A percentile compares a stretch with the other conserved stretches of the same genome.
Conservation (phyloP, 805 yeast genomes). For the Zygosaccharomyces lentus region DNA sequence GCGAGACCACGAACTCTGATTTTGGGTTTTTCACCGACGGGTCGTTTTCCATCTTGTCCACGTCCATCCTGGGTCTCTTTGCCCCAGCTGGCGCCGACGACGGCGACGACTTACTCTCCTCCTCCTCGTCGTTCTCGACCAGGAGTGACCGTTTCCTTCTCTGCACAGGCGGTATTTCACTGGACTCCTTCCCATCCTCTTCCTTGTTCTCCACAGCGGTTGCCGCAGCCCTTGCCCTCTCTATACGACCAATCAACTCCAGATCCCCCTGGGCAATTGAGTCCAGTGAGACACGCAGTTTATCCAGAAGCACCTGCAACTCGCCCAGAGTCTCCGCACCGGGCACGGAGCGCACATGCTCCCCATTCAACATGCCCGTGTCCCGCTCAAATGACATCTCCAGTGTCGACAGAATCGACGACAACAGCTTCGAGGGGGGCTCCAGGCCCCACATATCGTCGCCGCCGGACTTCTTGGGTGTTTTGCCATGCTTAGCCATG, state of each 20-base stretch:
- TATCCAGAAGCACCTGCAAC: constrained; percentile 38
- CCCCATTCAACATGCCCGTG: constrained; percentile 60
- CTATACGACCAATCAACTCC: constrained; percentile 12
- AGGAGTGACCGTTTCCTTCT: constrained; percentile 15
- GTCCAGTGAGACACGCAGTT: constrained; percentile 21
- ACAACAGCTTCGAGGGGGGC: constrained; percentile 42
- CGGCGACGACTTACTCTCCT: constrained; percentile 7
- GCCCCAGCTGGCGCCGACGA: constrained; percentile 9
- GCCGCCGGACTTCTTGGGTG: constrained; percentile 25
- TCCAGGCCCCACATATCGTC: constrained; percentile 23
- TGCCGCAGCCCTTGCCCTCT: not conserved
- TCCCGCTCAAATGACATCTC: constrained; percentile 54
- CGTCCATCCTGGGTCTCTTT: constrained; percentile 16
- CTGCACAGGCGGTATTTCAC: constrained; percentile 4
- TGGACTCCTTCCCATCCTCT: not conserved
- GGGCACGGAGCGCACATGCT: constrained; percentile 43
- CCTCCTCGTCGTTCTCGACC: constrained; percentile 15
- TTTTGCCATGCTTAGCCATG: constrained; percentile 30
- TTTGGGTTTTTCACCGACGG: constrained; percentile 65
- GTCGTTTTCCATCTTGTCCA: constrained; percentile 44
- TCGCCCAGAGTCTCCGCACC: constrained; percentile 40
- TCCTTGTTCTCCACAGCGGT: not conserved
- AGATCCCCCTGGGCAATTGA: constrained; percentile 24
- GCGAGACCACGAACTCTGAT: constrained; percentile 68
- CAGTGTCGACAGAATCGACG: constrained; percentile 49